Conservation (phyloP, 257 asterid species). For the Nicotiana sylvestris region DNA sequence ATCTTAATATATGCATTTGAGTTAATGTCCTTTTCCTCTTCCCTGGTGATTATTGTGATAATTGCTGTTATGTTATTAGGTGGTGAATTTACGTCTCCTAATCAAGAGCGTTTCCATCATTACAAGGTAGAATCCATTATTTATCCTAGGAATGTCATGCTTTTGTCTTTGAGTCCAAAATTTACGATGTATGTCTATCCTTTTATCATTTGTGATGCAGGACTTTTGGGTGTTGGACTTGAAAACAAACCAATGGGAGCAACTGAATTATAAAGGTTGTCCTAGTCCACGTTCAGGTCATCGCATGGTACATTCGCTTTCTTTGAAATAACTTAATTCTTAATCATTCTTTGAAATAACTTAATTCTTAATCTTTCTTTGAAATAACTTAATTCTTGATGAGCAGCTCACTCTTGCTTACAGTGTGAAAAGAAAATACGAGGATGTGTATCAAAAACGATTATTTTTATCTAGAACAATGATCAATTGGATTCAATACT, state of each 20-base stretch:
- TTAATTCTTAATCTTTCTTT: neutral
- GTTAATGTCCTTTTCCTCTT: constrained; percentile 1
- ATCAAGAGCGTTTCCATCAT: constrained; percentile 99
- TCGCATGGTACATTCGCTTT: constrained; percentile 64
- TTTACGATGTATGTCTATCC: neutral
- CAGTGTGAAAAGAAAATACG: neutral
- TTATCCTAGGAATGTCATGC: neutral
- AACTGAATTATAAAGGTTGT: constrained; percentile 92
- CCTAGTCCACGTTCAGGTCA: constrained; percentile 99
- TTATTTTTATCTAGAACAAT: neutral
- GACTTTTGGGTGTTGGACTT: constrained; percentile 93
- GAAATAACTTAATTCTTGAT: neutral
- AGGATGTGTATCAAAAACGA: neutral
- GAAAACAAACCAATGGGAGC: constrained; percentile 99
- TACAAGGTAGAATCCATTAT: constrained; percentile 60
- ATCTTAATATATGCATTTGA: neutral
- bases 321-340: neutral
- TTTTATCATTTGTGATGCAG: constrained; percentile 39
- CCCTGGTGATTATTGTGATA: neutral
- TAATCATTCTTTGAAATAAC: neutral
- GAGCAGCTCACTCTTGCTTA: neutral
- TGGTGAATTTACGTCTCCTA: constrained; percentile 98
- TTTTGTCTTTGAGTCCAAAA: neutral
- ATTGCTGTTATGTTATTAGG: constrained; percentile 38
- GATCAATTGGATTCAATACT: neutral